Evolutionary conservation across 2,329 filamentous ascomycete genomes (phyloP), one percentile per base, ranked within the genome.

Genomic region (Knufia petricola): DNA sequence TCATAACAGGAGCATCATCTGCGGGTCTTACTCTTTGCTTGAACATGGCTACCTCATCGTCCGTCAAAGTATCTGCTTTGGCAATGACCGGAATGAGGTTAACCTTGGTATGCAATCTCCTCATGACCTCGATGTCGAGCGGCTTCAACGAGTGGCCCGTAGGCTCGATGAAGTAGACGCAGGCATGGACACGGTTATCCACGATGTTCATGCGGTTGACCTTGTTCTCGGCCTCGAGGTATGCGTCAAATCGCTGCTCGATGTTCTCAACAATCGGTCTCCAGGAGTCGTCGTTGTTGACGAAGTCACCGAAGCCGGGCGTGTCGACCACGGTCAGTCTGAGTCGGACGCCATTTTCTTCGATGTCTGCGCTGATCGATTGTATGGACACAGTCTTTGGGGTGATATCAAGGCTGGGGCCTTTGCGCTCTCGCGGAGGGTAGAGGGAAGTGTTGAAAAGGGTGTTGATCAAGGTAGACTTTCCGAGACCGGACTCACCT

Each of bases 151-250:
- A 94, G 77, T 98, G 92, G 53, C 92, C 92, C 26, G 92, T 98
- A 58, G 92, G 92, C 74, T 98, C 90, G 63, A 98, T 95, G 76
- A 98, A 98, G 81, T 95, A 98, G 55, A 98, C 92, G 63, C 94
- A 96, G 49, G 92, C 92, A 64, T 98, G 92, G 56, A 98, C 94
- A 62, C 92, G 86, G 78, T 96, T 98, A 74, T 98, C 92, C 55
- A 98, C 85, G 69, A 96, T 96, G 79, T 98, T 98, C 83, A 95
- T 95, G 63, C 92, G 87, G 78, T 98, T 98, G 68, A 98, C 88
- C 81, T 96, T 98, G 82, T 98, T 98, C 79, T 98, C 92, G 39
- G 92, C 90, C 71, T 98, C 92, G 52, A 98, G 78, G 70, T 96
- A 98, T 47, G 92, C 89, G 70, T 98, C 92, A 65, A 92, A 98